Evolutionary conservation across 768 basidiomycete species (phyloP), one percentile per base, ranked within the genome.

Genomic region (Amanita muscaria): DNA sequence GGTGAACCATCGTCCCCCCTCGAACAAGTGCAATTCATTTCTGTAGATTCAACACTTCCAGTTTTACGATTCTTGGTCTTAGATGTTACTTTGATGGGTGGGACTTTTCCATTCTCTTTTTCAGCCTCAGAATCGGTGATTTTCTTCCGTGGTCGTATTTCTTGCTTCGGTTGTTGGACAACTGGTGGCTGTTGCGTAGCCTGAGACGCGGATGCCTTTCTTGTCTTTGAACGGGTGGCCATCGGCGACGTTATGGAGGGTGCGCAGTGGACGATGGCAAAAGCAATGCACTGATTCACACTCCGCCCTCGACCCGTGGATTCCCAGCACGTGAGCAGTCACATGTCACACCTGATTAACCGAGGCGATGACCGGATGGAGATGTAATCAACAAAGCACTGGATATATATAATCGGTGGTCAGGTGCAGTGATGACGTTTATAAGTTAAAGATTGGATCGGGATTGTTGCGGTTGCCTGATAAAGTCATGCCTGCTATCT

Each of bases 1-100:
- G 87, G 86, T 5, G 81, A 72, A 24, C 83, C 87, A 64, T 88
- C 82, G 59, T 89, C 82, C 30, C 72, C 74, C 39, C 73, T 72
- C 18, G 71, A 68, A 60, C 88, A 91, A 1, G 72, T 62, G 64
- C 88, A 90, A 52, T 74, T 68, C 5, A 64, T 55, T 11, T 59
- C 48, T 39, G 60, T 62, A 25, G 55, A 42, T 18, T 37, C 30
- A n/a, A 2, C 19, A 8, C 39, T 32, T 30, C 3, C 27, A 5
- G n/a, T 11, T 30, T 32, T 45, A 53, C 30, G 44, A 42, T 2
- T n/a, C 15, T 18, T 37, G 24, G 40, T 41, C 32, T 47, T 55
- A 5, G 40, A 36, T 23, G 45, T 50, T 23, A 44, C 36, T 37
- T 52, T 54, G 5, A 33, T 31, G 0, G 40, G 44, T 50, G 4